Conservation (phyloP, 2,329 filamentous ascomycete genomes). For the Leptodontidium sp. region DNA sequence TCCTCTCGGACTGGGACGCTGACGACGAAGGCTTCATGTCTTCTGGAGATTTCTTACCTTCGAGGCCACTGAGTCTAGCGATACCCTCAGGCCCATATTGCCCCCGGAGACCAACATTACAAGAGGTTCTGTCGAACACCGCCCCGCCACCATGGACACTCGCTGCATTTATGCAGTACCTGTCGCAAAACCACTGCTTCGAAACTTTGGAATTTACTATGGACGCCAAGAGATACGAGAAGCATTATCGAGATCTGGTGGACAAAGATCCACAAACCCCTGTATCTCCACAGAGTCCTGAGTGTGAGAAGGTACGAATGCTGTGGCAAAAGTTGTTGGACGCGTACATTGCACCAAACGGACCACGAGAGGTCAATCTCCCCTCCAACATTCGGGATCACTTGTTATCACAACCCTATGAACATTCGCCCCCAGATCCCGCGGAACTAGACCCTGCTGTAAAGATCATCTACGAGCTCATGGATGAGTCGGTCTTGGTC, state of each 20-base stretch:
- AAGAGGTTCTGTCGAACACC: conserved; percentile 87
- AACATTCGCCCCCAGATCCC: conserved; percentile 73
- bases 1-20: conserved; percentile 52
- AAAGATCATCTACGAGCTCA: conserved; percentile 89
- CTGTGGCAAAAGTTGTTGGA: conserved; percentile 89
- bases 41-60: conserved; percentile 52
- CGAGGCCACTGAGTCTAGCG: conserved; percentile 57
- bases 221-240: conserved; percentile 85
- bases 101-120: conserved; percentile 74
- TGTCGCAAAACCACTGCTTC: conserved; percentile 96
- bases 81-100: conserved; percentile 57
- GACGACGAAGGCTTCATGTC: conserved; percentile 60
- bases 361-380: conserved; percentile 89
- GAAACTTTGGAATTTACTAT: conserved; percentile 97
- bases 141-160: conserved; percentile 90
- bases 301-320: conserved; percentile 69
- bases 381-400: conserved; percentile 85
- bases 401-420: conserved; percentile 70
- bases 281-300: conserved; percentile 43
- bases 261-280: conserved; percentile 54
- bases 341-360: conserved; percentile 87
- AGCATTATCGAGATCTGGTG: conserved; percentile 52
- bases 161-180: conserved; percentile 92
- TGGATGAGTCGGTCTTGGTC: conserved; percentile 95
- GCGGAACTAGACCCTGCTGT: conserved; percentile 83